Evolutionary conservation across 257 asterid genomes (phyloP).

Genomic region (Nemophila menziesii): DNA sequence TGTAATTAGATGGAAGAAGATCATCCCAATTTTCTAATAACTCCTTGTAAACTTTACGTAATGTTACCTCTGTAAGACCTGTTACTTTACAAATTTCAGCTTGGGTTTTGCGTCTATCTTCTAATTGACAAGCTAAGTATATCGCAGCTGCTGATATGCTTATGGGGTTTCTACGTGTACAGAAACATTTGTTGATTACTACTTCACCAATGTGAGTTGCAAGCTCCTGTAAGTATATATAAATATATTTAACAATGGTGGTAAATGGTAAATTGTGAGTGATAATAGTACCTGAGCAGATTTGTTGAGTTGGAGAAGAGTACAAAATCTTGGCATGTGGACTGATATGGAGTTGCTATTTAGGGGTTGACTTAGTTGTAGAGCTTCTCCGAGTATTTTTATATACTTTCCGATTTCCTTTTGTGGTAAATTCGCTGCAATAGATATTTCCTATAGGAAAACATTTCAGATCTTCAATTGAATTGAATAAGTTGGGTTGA

Average conservation of each 20-base stretch:
- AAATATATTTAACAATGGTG: not conserved
- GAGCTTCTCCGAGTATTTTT: slow-evolving; percentile 95
- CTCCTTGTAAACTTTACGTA: slow-evolving; percentile 91
- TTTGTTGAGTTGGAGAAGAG: slow-evolving; percentile 97
- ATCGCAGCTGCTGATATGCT: slow-evolving; percentile 98
- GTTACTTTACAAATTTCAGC: slow-evolving; percentile 98
- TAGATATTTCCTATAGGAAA: slow-evolving; percentile 66
- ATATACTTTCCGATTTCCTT: slow-evolving; percentile 98
- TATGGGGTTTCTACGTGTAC: slow-evolving; percentile 95
- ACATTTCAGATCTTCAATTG: slow-evolving; percentile 12
- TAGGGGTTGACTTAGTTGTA: slow-evolving; percentile 91
- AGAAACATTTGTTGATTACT: slow-evolving; percentile 89
- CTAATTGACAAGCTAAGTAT: slow-evolving; percentile 91
- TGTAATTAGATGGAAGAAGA: slow-evolving; percentile 82
- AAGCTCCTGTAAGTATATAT: slow-evolving; percentile 50
- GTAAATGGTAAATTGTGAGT: too few relatives aligned
- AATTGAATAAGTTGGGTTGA: too few relatives aligned
- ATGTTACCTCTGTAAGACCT: slow-evolving; percentile 94
- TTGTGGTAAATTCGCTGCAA: slow-evolving; percentile 93
- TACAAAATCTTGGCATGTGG: slow-evolving; percentile 97
- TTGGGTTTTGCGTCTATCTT: slow-evolving; percentile 93
- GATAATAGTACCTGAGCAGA: slow-evolving; percentile 93
- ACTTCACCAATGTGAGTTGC: slow-evolving; percentile 99
- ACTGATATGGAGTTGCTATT: slow-evolving; percentile 95
- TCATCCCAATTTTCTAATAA: slow-evolving; percentile 90